phyloP scores from a whole-genome alignment of 768 basidiomycete species.

The Omphalotus guepiniiformis region DNA sequence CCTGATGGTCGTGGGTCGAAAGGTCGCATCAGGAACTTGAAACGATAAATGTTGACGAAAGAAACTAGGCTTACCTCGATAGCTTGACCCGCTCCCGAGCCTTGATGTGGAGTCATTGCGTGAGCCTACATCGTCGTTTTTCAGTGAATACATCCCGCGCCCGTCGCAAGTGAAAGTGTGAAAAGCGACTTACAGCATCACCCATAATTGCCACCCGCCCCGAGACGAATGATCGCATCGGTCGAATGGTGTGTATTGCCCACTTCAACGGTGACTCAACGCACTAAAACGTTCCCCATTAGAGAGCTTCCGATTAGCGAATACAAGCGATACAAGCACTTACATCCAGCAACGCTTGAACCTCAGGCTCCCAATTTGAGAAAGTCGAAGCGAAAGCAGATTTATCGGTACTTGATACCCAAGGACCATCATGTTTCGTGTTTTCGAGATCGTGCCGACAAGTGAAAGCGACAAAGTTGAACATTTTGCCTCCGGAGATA shows the following conservation, averaged over 20 bases:
- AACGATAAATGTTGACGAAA: background rate
- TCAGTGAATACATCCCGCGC: constrained; percentile 14
- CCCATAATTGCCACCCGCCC: constrained; percentile 46
- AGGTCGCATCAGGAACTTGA: background rate
- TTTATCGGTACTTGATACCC: constrained; percentile 44
- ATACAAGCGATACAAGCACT: constrained; percentile 7
- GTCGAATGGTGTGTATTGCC: constrained; percentile 58
- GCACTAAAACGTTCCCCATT: constrained; percentile 34
- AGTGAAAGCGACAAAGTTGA: constrained; percentile 63
- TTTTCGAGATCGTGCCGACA: constrained; percentile 47
- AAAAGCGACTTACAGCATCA: constrained; percentile 40
- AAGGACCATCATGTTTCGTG: constrained; percentile 44
- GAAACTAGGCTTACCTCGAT: constrained; percentile 44
- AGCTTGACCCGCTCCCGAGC: constrained; percentile 56
- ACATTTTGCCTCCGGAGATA: constrained; percentile 48
- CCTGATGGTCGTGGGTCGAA: constrained; percentile 29
- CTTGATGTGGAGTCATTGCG: constrained; percentile 52
- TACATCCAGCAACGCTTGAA: constrained; percentile 52
- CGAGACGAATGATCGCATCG: constrained; percentile 46
- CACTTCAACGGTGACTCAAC: constrained; percentile 50
- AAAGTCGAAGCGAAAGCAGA: constrained; percentile 44
- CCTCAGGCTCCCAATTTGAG: constrained; percentile 55
- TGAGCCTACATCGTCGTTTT: constrained; percentile 19
- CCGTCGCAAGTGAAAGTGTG: constrained; percentile 22
- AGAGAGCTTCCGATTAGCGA: background rate